Base-by-base conservation (phyloP, 2,329 filamentous ascomycete genomes). In the Pseudocercospora fijiensis region DNA sequence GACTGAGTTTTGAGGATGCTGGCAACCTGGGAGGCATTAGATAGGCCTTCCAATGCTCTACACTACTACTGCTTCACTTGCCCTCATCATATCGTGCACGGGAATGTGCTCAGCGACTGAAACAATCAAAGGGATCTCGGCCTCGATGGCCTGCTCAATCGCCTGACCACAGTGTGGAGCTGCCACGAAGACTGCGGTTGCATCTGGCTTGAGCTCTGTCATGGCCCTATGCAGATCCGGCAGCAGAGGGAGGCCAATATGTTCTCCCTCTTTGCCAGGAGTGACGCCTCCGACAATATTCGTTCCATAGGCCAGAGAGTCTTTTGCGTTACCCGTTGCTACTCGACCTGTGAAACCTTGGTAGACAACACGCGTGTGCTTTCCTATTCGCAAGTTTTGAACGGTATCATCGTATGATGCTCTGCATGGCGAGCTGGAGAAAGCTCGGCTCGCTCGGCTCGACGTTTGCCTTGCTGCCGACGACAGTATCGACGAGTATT, bases 21-120 rank as follows among this genome's bases (percentile, higher is more conserved):
- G 58, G 91, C 87, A 58, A 90, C 85, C 78, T 89, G 27, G 8
- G 37, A 53, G 13, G 20, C 55, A 60, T 67, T 45, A 68, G 55
- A 37, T 52, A 18, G 22, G 47, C 43, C 45, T 22, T 2, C 4
- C 20, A 13, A 58, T n/a, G 6, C 45, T 33, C 28, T 47, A 37
- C 47, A 18, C 52, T 20, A 43, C 13, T 49, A 11, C 13, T 13
- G 8, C 43, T 62, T 22, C 57, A 69, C 81, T 67, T 77, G 89
- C 88, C 69, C 89, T 84, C 68, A 93, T 81, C 74, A 93, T 88
- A 72, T 93, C 90, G 74, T 92, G 89, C 18, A 92, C 78, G 0
- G 90, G 90, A 33, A 93, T 88, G 74, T 92, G 89, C 74, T 94
- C 90, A 5, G 90, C 90, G 6, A 94, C 90, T 5, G 89, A 88